Base-by-base conservation (phyloP, 345 rosid genomes). In the Combretum micranthum region DNA sequence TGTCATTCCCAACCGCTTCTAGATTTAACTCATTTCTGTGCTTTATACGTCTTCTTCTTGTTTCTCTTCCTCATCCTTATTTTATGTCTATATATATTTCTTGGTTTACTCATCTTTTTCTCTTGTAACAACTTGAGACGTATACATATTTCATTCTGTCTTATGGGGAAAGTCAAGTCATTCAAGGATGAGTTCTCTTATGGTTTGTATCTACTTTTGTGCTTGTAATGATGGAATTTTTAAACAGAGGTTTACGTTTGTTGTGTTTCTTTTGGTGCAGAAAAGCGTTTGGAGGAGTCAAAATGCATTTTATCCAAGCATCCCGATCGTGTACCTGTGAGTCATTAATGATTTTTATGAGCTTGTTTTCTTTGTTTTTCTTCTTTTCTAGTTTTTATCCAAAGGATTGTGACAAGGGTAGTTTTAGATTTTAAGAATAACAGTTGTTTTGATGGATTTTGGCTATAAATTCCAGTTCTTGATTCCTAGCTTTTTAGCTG, bases 301-400 rank as follows among this genome's bases (percentile, higher is more conserved):
- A 76, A 54, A 32, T 61, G 57, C 61, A 84, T n/a, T n/a, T n/a
- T 66, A 26, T 62, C 65, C 20, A 87, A n/a, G 73, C 80, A 87
- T 50, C 83, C 88, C 18, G 84, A 80, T 58, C 68, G 95, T 65
- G 75, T 83, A 68, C 95, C 95, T 25, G 90, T 87, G 56, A 74
- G 83, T 64, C 46, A 32, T 32, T 32, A 32, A 5, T 32, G 7
- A 32, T 32, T 20, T 25, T 14, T n/a, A 6, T 1, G n/a, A 12
- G 15, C 32, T 10, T 26, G n/a, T n/a, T 50, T 25, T 25, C 23
- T 8, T 47, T 52, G 12, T 25, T 56, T 1, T 1, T 44, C 0
- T 52, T 57, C 16, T 52, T 11, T 16, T 12, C 12, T 47, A 22
- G 4, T 17, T 25, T 47, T 25, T 32, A 13, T 45, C 13, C 6